These are phyloP conservation scores for Malbranchea zuffiana DNA, from an alignment of 2,329 filamentous ascomycete genomes.

Conservation along the genomic window DNA sequence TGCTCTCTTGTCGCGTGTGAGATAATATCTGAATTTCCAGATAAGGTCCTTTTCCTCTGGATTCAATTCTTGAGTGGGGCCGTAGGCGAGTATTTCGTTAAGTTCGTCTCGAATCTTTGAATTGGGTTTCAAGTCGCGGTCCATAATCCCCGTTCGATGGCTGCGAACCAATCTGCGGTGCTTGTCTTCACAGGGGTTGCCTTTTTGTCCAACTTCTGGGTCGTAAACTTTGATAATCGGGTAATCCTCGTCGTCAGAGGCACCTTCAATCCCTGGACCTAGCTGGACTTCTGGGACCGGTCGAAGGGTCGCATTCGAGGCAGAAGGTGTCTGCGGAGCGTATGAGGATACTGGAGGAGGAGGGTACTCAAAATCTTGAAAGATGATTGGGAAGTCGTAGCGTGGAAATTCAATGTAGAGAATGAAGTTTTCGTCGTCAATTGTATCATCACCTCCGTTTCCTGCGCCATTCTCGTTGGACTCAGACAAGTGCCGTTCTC, in stretches of 20 bases:
- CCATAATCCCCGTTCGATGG: constrained; percentile 83
- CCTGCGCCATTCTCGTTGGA: constrained; percentile 27
- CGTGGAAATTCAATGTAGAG: constrained; percentile 85
- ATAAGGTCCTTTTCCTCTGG: constrained; percentile 90
- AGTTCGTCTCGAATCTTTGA: constrained; percentile 90
- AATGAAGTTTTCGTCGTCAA: constrained; percentile 57
- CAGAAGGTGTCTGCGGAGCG: constrained; percentile 51
- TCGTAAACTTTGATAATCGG: constrained; percentile 81
- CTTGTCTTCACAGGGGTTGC: constrained; percentile 92
- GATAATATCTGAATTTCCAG: constrained; percentile 94
- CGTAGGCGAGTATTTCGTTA: constrained; percentile 81
- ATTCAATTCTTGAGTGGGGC: constrained; percentile 76
- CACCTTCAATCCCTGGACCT: constrained; percentile 74
- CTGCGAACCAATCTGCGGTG: constrained; percentile 85
- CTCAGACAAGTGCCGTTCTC: constrained; percentile 18
- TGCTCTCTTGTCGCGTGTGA: constrained; percentile 82
- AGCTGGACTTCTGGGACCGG: constrained; percentile 80
- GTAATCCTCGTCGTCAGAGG: constrained; percentile 40
- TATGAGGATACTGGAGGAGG: constrained; percentile 71
- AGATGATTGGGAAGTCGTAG: constrained; percentile 92
- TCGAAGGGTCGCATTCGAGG: constrained; percentile 60
- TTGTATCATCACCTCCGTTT: constrained; percentile 17
- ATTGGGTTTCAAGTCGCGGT: constrained; percentile 91
- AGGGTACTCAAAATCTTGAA: constrained; percentile 85
- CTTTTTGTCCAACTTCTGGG: constrained; percentile 75